Evolutionary conservation across 192 early-diverging fungal genomes (phyloP).

Genomic region (Backusella sp.): DNA sequence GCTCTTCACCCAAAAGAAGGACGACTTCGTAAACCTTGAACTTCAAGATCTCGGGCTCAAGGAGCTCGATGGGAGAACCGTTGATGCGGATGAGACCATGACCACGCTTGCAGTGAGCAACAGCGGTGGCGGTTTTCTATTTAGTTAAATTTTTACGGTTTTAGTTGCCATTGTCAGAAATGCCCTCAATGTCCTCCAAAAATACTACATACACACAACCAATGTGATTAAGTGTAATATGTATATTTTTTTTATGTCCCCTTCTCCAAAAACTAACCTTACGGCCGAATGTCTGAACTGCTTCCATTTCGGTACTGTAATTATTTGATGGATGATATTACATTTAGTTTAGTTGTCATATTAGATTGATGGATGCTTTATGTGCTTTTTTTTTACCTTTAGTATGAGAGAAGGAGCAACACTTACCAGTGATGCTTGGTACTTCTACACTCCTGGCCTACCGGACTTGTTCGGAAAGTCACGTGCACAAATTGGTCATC

Average conservation of each 20-base stretch:
- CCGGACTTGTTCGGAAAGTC: neutral
- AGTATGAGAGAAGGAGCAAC: conserved; percentile 6
- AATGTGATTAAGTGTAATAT: neutral
- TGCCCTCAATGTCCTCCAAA: neutral
- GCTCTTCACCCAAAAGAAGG: conserved; percentile 93
- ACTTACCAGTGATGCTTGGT: neutral
- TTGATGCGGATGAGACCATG: conserved; percentile 97
- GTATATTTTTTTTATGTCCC: neutral
- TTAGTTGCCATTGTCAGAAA: neutral
- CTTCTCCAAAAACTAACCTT: conserved; percentile 51
- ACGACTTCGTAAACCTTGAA: conserved; percentile 99
- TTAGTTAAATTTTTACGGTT: neutral
- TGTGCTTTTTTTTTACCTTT: conserved; percentile 5
- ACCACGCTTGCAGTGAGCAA: conserved; percentile 98
- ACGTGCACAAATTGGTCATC: neutral
- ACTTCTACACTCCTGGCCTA: neutral
- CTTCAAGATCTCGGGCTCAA: conserved; percentile 96
- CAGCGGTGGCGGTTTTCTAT: conserved; percentile 98
- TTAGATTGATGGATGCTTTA: conserved; percentile 2
- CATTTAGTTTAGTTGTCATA: neutral
- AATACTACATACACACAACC: neutral
- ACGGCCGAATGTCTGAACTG: conserved; percentile 78
- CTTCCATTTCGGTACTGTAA: conserved; percentile 44
- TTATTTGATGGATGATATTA: neutral
- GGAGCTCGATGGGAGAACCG: conserved; percentile 92